These are phyloP conservation scores for Euphorbia corollata DNA, from an alignment of 441 rosid genomes.

Conservation along the genomic window DNA sequence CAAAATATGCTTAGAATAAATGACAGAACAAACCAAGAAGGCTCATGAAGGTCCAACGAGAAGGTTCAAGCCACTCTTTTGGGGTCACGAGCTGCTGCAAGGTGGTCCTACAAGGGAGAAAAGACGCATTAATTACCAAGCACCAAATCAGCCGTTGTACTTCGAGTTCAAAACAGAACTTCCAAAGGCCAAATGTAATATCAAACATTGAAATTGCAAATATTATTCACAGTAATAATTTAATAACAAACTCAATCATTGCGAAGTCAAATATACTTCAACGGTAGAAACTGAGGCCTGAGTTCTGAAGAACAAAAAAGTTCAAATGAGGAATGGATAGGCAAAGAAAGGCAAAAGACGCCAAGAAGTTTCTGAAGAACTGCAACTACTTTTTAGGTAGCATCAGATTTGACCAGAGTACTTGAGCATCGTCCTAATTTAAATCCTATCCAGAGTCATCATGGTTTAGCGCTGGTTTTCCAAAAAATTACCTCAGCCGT, in stretches of 20 bases:
- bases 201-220: neutral
- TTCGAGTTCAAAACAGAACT: neutral
- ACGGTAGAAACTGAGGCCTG: neutral
- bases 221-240: neutral
- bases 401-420: neutral
- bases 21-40: slow-evolving; percentile 7
- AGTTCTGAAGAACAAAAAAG: neutral
- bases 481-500: neutral
- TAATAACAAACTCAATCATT: neutral
- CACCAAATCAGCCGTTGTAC: neutral
- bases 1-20: slow-evolving; percentile 16
- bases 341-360: neutral
- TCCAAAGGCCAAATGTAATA: neutral
- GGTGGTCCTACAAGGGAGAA: slow-evolving; percentile 63
- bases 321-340: neutral
- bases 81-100: slow-evolving; percentile 71
- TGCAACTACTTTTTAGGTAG: neutral
- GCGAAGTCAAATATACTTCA: neutral
- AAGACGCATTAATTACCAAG: slow-evolving; percentile 9
- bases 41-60: neutral
- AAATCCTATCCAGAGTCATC: neutral
- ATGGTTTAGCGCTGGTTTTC: neutral
- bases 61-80: slow-evolving; percentile 46
- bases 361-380: neutral
- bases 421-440: neutral